phyloP scores from a whole-genome alignment of 805 yeast species.

The Hemisphaericaspora nanyangensis region DNA sequence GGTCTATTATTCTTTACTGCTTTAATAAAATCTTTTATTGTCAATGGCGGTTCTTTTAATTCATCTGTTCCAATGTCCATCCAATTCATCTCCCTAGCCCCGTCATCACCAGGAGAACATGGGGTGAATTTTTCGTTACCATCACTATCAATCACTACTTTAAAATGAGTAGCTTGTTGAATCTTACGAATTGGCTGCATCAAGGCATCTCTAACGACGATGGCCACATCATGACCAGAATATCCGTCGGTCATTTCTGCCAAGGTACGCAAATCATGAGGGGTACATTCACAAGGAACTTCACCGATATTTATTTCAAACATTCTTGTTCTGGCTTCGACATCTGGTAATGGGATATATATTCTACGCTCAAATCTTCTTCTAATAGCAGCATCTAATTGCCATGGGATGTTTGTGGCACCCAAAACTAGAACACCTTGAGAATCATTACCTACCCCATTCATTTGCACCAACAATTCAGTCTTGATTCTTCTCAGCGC shows the following conservation, averaged over 20 bases:
- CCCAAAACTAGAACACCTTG: constrained; percentile 91
- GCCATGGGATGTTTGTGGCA: constrained; percentile 99
- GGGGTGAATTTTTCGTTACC: constrained; percentile 63
- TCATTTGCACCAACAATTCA: constrained; percentile 95
- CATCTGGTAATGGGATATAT: constrained; percentile 91
- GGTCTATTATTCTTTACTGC: constrained; percentile 91
- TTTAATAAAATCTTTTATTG: constrained; percentile 88
- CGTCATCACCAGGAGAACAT: constrained; percentile 94
- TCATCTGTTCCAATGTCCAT: constrained; percentile 87
- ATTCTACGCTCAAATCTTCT: constrained; percentile 95
- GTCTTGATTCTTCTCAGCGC: constrained; percentile 96
- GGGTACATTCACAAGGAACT: constrained; percentile 75
- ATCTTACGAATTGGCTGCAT: constrained; percentile 97
- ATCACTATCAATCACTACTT: constrained; percentile 46
- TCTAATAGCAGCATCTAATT: constrained; percentile 93
- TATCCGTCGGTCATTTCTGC: constrained; percentile 97
- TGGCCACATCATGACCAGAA: constrained; percentile 96
- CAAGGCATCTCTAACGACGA: constrained; percentile 92
- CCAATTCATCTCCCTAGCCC: constrained; percentile 90
- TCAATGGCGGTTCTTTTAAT: constrained; percentile 82
- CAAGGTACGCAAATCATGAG: constrained; percentile 69
- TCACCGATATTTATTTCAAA: constrained; percentile 89
- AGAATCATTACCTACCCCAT: constrained; percentile 96
- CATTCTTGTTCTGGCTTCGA: constrained; percentile 89
- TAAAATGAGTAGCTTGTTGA: constrained; percentile 94